Conservation (phyloP, 2,329 filamentous ascomycete genomes). For the Lecanosticta acicola region DNA sequence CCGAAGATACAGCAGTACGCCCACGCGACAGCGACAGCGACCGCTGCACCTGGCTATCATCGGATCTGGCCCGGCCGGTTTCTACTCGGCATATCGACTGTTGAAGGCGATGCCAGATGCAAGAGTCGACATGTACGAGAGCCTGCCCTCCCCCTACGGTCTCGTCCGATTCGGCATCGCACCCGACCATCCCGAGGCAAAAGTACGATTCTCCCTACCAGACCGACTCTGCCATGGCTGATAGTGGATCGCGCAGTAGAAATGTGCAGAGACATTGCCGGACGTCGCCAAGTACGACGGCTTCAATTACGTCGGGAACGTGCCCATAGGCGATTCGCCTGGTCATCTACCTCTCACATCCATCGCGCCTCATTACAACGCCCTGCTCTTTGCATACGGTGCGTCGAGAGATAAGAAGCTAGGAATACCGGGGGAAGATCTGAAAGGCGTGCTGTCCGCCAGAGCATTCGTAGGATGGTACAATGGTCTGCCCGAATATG, state of each 20-base stretch:
- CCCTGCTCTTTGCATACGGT: constrained; percentile 87
- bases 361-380: constrained; percentile 80
- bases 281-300: constrained; percentile 75
- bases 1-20: constrained; percentile 24
- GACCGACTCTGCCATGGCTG: constrained; percentile 12
- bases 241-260: constrained; percentile 49
- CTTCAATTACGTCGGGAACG: constrained; percentile 89
- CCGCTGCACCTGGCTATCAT: constrained; percentile 75
- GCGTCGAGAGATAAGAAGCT: constrained; percentile 77
- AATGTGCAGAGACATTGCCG: constrained; percentile 89
- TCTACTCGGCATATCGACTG: constrained; percentile 85
- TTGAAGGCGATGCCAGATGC: constrained; percentile 68
- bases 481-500: constrained; percentile 84
- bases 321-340: constrained; percentile 61
- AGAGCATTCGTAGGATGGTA: constrained; percentile 97
- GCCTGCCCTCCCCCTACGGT: constrained; percentile 85
- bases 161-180: constrained; percentile 91
- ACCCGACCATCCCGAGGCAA: constrained; percentile 97
- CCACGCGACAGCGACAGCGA: constrained; percentile 33
- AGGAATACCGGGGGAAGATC: constrained; percentile 71
- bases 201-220: constrained; percentile 52
- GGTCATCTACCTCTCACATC: constrained; percentile 56
- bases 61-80: constrained; percentile 86
- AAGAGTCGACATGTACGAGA: constrained; percentile 91
- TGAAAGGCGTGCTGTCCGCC: constrained; percentile 76